Percentiles rank a stretch among this genome's conserved stretches.
phyloP scores from a whole-genome alignment of 176 grass and related monocot genomes.

The Bonia amplexicaulis region DNA sequence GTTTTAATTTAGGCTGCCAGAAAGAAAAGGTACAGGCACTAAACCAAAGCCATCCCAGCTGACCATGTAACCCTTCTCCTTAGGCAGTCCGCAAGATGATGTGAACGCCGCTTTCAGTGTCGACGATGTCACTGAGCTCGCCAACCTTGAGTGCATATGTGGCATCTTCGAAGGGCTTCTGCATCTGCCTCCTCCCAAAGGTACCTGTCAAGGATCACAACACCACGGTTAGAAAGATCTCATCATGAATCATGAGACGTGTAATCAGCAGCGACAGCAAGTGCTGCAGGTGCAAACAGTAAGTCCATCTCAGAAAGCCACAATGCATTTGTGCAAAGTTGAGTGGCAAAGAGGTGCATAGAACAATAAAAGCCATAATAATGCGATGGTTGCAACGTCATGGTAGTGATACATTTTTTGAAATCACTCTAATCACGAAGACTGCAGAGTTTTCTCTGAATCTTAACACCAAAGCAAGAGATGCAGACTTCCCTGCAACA shows the following conservation, averaged over 20 bases:
- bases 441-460: background rate
- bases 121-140: slow-evolving; percentile 66
- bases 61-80: background rate
- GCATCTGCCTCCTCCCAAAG: slow-evolving; percentile 86
- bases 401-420: background rate
- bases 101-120: slow-evolving; percentile 89
- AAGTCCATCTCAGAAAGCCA: background rate
- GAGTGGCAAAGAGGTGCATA: background rate
- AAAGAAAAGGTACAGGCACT: background rate
- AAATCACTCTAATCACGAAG: background rate
- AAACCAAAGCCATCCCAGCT: background rate
- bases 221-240: background rate
- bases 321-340: background rate
- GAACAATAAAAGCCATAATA: background rate
- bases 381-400: background rate
- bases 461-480: background rate
- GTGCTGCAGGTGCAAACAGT: background rate
- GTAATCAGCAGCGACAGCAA: too few species aligned
- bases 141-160: slow-evolving; percentile 66
- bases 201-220: slow-evolving; percentile 37
- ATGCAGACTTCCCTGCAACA: background rate
- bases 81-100: slow-evolving; percentile 80
- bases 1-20: background rate
- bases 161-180: slow-evolving; percentile 92
- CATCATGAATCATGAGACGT: background rate